Evolutionary conservation across 2,329 filamentous ascomycete genomes (phyloP), one percentile per base, ranked within the genome.

Genomic region (Nothomitra cinnamomea): DNA sequence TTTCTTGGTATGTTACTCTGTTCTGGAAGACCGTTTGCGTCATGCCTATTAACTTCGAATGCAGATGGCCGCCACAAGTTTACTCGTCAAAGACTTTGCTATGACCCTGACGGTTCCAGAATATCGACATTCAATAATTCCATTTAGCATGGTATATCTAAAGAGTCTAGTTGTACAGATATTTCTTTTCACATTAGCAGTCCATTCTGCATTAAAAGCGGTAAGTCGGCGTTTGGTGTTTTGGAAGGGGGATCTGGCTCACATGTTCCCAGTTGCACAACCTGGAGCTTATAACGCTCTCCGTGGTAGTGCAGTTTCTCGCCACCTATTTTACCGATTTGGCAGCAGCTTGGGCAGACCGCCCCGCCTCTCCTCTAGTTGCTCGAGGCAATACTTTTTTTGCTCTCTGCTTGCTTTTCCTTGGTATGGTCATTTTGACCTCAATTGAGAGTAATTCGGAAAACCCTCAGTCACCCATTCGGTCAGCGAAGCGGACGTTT

Each of bases 281-380:
- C 35, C 15, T 15, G 35, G 35, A 38, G 15, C 35, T 38, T 38
- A 38, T 38, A 38, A 38, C 15, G 35, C 35, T 38, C 35, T 38
- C 35, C 35, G 15, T 38, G 35, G 35, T 38, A 38, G 35, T 38
- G 35, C 35, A 38, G 35, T 38, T 38, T 38, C 15, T 38, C 35
- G 35, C 15, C 35, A 38, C 15, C 35, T 38, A 38, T 38, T 38
- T 38, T 38, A 15, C 35, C 35, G 35, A 38, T 38, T 38, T 38
- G n/a, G n/a, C n/a, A 38, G 35, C 35, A 38, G 57, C 59, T 19
- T 62, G 59, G 60, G 55, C 56, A 10, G 52, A 56, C 25, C 53
- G 32, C 32, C 56, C 56, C 51, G 58, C 61, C 21, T 62, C 60
- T 42, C 60, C 60, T 40, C 60, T 58, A 15, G 55, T 54, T 8